Evolutionary conservation across 306 rosid species (phyloP), one percentile per base, ranked within the genome.

Genomic region (Inga leiocalycina): DNA sequence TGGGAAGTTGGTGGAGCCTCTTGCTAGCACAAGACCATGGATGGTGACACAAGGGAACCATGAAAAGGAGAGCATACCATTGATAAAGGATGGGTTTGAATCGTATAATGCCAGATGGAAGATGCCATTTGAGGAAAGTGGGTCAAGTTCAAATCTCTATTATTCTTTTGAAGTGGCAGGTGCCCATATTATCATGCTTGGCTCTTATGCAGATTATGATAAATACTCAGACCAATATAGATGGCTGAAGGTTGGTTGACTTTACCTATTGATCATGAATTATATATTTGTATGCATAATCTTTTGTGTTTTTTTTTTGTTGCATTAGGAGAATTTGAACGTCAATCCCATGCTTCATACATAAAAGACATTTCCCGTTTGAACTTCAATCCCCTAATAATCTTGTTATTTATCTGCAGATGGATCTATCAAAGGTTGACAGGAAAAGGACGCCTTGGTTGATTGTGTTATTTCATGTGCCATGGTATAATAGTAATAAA

Each of bases 41-140:
- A 95, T 95, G 99, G 99, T 95, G 64, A 95, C 99, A 10, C 90
- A 93, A 77, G 99, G 99, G 77, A 95, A 95, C 84, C 98, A 93
- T 85, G 99, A 95, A 81, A 88, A 87, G 81, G 99, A 95, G 84
- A 49, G 12, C 49, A 88, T 95, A 80, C 91, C 89, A 6, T 75
- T 93, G 49, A 72, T 93, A 17, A 89, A 88, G 85, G 92, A 90
- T 82, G 96, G 92, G 15, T 95, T 95, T 87, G 39, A 77, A 66
- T 87, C 99, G 7, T 95, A 90, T 77, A 93, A 95, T 81, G 88
- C 98, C 8, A 83, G 99, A 82, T 95, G 99, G 99, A 92, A 88
- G 81, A 95, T 95, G 99, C 98, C 99, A 5, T 92, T 84, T 83
- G 83, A 87, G 87, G 99, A 95, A 85, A 95, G 98, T 12, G 94